A percentile compares a stretch with the other conserved stretches of the same genome.
These are phyloP conservation scores for Colletotrichum graminicola DNA, from an alignment of 2,329 filamentous ascomycete species.

Conservation along the genomic window DNA sequence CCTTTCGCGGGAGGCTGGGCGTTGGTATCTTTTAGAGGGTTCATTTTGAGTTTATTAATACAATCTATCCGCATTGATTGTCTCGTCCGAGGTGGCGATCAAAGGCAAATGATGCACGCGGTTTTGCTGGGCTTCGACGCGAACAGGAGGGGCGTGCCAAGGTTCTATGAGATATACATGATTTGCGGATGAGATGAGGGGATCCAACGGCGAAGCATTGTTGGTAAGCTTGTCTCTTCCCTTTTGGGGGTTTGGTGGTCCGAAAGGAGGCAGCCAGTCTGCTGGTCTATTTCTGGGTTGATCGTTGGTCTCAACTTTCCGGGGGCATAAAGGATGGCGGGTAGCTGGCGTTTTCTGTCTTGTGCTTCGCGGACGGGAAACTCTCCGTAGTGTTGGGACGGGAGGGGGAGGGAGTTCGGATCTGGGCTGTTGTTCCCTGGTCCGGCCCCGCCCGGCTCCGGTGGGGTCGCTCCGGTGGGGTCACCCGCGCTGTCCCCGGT, in stretches of 20 bases:
- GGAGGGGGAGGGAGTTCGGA: background rate
- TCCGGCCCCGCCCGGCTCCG: background rate
- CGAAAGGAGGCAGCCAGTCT: background rate
- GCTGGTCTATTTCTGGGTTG: background rate
- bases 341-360: background rate
- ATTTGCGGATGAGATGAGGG: background rate
- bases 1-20: background rate
- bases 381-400: background rate
- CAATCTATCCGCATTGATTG: background rate
- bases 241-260: background rate
- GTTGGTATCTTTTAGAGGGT: slow-evolving; percentile 6
- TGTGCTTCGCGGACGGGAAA: background rate
- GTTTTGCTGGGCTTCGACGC: background rate
- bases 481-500: background rate
- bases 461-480: background rate
- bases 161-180: background rate
- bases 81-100: background rate
- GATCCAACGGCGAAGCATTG: background rate
- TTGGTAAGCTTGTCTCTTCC: no score
- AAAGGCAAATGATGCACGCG: background rate
- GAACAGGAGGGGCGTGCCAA: background rate
- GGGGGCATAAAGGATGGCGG: background rate
- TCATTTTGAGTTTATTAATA: slow-evolving; percentile 1
- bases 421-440: background rate
- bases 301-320: background rate